Evolutionary conservation across 345 rosid genomes (phyloP).

Genomic region (Aquilaria sinensis): DNA sequence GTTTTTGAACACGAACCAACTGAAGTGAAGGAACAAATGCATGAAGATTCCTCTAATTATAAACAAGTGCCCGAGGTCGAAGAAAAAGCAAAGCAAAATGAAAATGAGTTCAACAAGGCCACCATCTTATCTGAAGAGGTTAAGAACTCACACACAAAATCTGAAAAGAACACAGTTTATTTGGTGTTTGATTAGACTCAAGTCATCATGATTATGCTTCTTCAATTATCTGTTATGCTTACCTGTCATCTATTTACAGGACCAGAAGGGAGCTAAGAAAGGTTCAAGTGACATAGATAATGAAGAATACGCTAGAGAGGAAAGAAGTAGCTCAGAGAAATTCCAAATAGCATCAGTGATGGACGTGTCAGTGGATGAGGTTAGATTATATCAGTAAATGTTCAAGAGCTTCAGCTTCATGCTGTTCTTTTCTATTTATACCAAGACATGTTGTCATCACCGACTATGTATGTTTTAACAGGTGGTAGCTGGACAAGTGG

Average conservation of each 20-base stretch:
- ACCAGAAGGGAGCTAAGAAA: conserved; percentile 17
- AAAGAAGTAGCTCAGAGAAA: conserved; percentile 9
- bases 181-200: background rate
- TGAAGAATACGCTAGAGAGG: conserved; percentile 19
- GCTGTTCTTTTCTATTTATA: conserved; percentile 1
- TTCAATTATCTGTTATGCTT: conserved; percentile 4
- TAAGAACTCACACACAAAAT: conserved; percentile 6
- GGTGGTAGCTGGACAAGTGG: conserved; percentile 14
- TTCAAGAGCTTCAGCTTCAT: background rate
- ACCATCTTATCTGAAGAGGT: conserved; percentile 37
- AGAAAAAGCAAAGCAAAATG: conserved; percentile 8
- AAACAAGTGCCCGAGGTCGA: conserved; percentile 7
- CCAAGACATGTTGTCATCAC: background rate
- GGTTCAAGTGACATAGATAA: conserved; percentile 15
- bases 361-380: conserved; percentile 23
- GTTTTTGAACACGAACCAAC: conserved; percentile 11
- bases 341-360: conserved; percentile 1
- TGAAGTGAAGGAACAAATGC: conserved; percentile 7
- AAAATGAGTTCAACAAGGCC: conserved; percentile 19
- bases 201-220: conserved; percentile 2
- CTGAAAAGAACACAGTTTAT: background rate
- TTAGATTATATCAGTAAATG: conserved; percentile 5
- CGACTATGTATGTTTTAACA: conserved; percentile 15
- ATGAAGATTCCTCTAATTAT: conserved; percentile 2
- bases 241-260: conserved; percentile 19